These are phyloP conservation scores for Gossypium longicalyx DNA, from an alignment of 345 rosid genomes.

Conservation along the genomic window DNA sequence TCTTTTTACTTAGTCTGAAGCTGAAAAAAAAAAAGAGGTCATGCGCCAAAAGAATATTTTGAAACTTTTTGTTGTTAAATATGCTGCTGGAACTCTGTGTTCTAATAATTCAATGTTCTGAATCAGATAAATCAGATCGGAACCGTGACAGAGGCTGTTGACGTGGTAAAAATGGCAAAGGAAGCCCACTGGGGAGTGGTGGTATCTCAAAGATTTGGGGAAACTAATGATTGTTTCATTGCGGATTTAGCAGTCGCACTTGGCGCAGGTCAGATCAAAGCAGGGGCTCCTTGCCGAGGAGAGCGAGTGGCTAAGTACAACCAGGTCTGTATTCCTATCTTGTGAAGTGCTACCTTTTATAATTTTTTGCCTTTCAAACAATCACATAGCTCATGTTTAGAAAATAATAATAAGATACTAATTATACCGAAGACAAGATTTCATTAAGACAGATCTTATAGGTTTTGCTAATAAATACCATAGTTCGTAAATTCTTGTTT, in stretches of 20 bases:
- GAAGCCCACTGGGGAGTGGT: conserved; percentile 93
- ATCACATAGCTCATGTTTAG: not conserved
- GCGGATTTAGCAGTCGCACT: conserved; percentile 91
- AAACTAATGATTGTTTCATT: conserved; percentile 86
- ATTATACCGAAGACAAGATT: not conserved
- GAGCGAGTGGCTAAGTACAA: conserved; percentile 91
- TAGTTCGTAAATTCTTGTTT: too few species aligned
- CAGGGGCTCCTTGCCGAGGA: conserved; percentile 98
- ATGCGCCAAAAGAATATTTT: not conserved
- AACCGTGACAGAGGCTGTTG: conserved; percentile 91
- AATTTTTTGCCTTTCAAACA: too few species aligned
- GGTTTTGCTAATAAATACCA: too few species aligned
- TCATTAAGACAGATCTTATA: too few species aligned
- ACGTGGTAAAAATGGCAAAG: conserved; percentile 89
- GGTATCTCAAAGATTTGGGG: conserved; percentile 86
- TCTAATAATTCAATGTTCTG: not conserved
- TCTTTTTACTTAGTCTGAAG: not conserved
- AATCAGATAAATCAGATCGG: conserved; percentile 90
- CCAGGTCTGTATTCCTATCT: conserved; percentile 47
- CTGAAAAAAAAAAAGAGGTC: not conserved
- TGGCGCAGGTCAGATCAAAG: conserved; percentile 76
- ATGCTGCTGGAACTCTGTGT: not conserved
- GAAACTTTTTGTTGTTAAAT: not conserved
- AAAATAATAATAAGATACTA: not conserved
- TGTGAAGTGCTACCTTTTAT: not conserved